Evolutionary conservation across 306 rosid genomes (phyloP), one percentile per base, ranked within the genome.

Genomic region (Morella rubra): DNA sequence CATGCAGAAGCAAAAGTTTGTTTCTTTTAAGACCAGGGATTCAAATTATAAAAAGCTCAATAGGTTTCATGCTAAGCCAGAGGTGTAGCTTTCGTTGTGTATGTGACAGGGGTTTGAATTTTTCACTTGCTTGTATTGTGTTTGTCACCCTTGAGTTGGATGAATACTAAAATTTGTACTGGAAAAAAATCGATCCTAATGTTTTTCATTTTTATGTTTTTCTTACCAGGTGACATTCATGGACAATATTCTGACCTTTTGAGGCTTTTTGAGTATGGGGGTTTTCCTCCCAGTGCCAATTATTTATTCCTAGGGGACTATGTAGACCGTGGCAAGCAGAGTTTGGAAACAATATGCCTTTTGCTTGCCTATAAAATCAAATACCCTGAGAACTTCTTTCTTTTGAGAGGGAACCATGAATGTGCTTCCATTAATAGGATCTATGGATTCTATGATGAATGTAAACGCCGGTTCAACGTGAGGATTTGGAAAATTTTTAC

Each of bases 281-380:
- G 83, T 14, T 83, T 83, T 70, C 86, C 86, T 69, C 86, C 86
- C 55, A 78, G 64, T 40, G 80, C 86, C 24, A 83, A 83, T 71
- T 83, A 83, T 65, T 16, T 83, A 22, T 83, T 83, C 71, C 69
- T 83, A 46, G 86, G 86, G 7, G 86, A 83, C 80, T 83, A 83
- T 47, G 86, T 83, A 41, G 86, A 83, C 69, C 80, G 86, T 46
- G 86, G 86, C 45, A 83, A 75, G 68, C 86, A 83, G 77, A 75
- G 86, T 71, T 54, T 83, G 77, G 86, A 83, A 83, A 83, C 86
- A 46, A 83, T 83, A 42, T 83, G 86, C 77, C 86, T 83, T 55
- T 74, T 83, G 51, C 86, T 83, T 65, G 86, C 86, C 18, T 79
- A 78, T 67, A 83, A 83, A 59, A 83, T 83, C 46, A 83, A 83